Percentiles rank a stretch among this genome's conserved stretches.
Conservation (phyloP, 345 rosid species). For the Ricinus communis region DNA sequence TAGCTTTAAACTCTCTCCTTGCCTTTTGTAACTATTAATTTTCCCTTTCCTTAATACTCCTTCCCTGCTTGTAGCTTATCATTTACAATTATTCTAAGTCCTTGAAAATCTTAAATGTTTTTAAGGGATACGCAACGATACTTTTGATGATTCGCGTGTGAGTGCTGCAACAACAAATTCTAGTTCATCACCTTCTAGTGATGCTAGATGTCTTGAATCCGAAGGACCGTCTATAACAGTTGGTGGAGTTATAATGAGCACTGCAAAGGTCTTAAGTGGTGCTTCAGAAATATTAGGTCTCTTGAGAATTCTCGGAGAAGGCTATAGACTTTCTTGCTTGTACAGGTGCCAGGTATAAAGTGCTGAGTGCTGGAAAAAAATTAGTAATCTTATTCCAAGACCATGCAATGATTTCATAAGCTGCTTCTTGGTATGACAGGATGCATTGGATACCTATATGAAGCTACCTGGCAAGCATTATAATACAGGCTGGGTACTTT, state of each 20-base stretch:
- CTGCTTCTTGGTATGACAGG: conserved; percentile 54
- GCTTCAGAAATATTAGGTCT: conserved; percentile 73
- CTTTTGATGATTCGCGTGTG: conserved; percentile 68
- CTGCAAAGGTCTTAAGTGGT: conserved; percentile 60
- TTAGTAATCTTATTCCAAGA: conserved; percentile 12
- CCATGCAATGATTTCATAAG: conserved; percentile 23
- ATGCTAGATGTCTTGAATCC: conserved; percentile 55
- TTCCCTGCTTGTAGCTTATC: conserved; percentile 3
- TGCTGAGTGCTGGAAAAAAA: conserved; percentile 8
- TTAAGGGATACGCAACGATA: conserved; percentile 71
- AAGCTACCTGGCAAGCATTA: conserved; percentile 86
- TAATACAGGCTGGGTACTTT: conserved; percentile 95
- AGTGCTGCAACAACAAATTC: conserved; percentile 52
- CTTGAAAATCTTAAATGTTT: conserved; percentile 17
- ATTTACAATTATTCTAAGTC: conserved; percentile 16
- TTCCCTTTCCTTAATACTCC: conserved; percentile 4
- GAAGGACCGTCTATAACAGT: conserved; percentile 52
- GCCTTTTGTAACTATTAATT: background rate
- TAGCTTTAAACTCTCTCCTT: background rate
- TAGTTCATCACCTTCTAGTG: conserved; percentile 49
- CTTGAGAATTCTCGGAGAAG: conserved; percentile 85
- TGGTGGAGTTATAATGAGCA: conserved; percentile 44
- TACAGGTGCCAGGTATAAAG: conserved; percentile 77
- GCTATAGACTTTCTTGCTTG: conserved; percentile 81
- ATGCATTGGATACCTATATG: conserved; percentile 69